These are phyloP conservation scores for Thelonectria rubi DNA, from an alignment of 2,329 filamentous ascomycete species.

Conservation along the genomic window DNA sequence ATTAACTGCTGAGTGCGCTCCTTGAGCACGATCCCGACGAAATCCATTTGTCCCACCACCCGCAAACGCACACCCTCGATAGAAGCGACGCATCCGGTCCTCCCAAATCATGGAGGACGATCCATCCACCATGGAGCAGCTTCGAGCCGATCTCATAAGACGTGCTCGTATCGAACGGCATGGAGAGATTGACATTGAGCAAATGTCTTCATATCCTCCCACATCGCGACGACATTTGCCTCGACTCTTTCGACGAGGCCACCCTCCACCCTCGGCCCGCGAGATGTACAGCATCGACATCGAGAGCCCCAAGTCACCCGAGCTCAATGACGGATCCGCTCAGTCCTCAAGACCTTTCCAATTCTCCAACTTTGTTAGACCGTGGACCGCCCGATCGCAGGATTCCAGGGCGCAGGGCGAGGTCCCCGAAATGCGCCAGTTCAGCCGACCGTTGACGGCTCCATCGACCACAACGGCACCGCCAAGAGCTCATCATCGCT, in stretches of 20 bases:
- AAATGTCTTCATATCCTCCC: constrained; percentile 13
- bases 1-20: not conserved
- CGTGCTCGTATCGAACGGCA: constrained; percentile 44
- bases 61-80: not conserved
- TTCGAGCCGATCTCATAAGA: constrained; percentile 46
- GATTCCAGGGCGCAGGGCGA: constrained; percentile 36
- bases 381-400: constrained; percentile 18
- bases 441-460: not conserved
- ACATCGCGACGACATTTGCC: constrained; percentile 28
- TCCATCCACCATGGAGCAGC: constrained; percentile 43
- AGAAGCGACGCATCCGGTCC: not conserved
- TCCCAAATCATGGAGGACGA: constrained; percentile 34
- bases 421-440: constrained; percentile 12
- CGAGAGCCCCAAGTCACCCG: constrained; percentile 60
- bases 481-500: constrained; percentile 1
- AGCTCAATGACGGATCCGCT: constrained; percentile 2
- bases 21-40: not conserved
- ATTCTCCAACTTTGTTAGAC: constrained; percentile 8
- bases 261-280: constrained; percentile 27
- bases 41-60: not conserved
- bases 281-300: constrained; percentile 38
- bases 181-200: constrained; percentile 24
- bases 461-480: constrained; percentile 6
- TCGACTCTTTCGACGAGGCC: constrained; percentile 31
- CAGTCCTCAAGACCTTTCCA: not conserved